These are phyloP conservation scores for Penicillium cinerascens DNA, from an alignment of 495 filamentous ascomycete species.

Conservation along the genomic window DNA sequence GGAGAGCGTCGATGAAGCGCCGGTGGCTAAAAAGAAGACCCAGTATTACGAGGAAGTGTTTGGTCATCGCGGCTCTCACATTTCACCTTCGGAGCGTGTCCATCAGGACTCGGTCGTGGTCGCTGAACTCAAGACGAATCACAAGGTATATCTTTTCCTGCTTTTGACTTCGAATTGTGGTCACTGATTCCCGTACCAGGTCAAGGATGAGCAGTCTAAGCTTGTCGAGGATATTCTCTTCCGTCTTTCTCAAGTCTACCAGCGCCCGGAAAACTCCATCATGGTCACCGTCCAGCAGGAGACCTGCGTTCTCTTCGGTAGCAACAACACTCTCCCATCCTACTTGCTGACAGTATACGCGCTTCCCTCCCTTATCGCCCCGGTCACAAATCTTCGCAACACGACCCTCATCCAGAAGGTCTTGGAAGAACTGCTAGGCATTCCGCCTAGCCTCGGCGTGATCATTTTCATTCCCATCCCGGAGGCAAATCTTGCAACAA, in stretches of 20 bases:
- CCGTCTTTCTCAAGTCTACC: slow-evolving; percentile 68
- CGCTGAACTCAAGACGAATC: slow-evolving; percentile 81
- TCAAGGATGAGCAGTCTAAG: slow-evolving; percentile 37
- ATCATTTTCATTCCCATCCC: slow-evolving; percentile 64
- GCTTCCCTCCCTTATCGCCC: slow-evolving; percentile 62
- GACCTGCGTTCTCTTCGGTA: slow-evolving; percentile 71
- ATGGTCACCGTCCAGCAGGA: slow-evolving; percentile 70
- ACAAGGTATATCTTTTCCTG: slow-evolving; percentile 55
- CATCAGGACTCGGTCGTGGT: slow-evolving; percentile 66
- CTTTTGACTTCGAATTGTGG: neutral
- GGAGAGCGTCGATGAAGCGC: slow-evolving; percentile 15
- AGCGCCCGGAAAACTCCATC: slow-evolving; percentile 65
- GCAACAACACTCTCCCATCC: slow-evolving; percentile 68
- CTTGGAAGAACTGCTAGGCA: slow-evolving; percentile 64
- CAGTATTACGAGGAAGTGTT: slow-evolving; percentile 63
- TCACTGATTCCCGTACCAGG: slow-evolving; percentile 17
- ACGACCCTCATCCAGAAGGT: slow-evolving; percentile 68
- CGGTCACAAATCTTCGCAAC: slow-evolving; percentile 79
- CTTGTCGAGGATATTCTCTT: slow-evolving; percentile 68
- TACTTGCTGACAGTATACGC: slow-evolving; percentile 78
- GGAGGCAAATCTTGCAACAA: slow-evolving; percentile 69
- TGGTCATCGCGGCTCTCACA: slow-evolving; percentile 45
- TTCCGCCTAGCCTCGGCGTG: slow-evolving; percentile 59
- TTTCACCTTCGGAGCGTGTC: slow-evolving; percentile 56
- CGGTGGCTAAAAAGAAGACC: slow-evolving; percentile 32